Evolutionary conservation across 2,329 filamentous ascomycete genomes (phyloP).

Genomic region (Pleomassaria siparia): DNA sequence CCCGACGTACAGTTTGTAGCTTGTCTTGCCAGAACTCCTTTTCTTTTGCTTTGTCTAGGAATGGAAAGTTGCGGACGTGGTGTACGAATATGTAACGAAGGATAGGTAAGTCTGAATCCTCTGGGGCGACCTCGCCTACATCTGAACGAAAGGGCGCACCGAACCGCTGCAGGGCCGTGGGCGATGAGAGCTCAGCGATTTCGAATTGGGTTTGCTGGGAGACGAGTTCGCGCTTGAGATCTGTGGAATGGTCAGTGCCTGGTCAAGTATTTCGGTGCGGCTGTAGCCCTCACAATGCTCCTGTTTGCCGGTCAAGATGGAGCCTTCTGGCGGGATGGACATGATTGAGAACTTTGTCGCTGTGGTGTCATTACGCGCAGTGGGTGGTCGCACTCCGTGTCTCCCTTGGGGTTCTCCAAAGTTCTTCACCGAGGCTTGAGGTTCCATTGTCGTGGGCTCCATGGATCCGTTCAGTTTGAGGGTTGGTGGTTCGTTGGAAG

Average conservation of each 20-base stretch:
- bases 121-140: conserved; percentile 85
- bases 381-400: conserved; percentile 18
- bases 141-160: conserved; percentile 94
- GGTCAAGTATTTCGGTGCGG: conserved; percentile 1
- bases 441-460: conserved; percentile 34
- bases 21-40: conserved; percentile 99
- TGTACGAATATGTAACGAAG: conserved; percentile 97
- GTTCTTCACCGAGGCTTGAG: conserved; percentile 18
- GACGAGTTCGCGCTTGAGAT: conserved; percentile 94
- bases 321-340: conserved; percentile 56
- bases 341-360: conserved; percentile 44
- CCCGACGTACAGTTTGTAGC: conserved; percentile 75
- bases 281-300: conserved; percentile 75
- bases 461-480: conserved; percentile 36
- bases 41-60: conserved; percentile 92
- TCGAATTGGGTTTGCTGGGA: conserved; percentile 86
- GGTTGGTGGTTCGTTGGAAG: conserved; percentile 26
- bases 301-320: conserved; percentile 87
- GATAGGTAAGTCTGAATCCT: conserved; percentile 91
- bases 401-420: conserved; percentile 17
- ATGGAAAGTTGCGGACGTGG: conserved; percentile 96
- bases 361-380: conserved; percentile 32
- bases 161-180: conserved; percentile 91
- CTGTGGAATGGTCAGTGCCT: conserved; percentile 49
- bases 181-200: conserved; percentile 89